Percentiles rank a stretch among this genome's conserved stretches.
phyloP scores from a whole-genome alignment of 106 monocot species.

The Dendrobium huoshanense region DNA sequence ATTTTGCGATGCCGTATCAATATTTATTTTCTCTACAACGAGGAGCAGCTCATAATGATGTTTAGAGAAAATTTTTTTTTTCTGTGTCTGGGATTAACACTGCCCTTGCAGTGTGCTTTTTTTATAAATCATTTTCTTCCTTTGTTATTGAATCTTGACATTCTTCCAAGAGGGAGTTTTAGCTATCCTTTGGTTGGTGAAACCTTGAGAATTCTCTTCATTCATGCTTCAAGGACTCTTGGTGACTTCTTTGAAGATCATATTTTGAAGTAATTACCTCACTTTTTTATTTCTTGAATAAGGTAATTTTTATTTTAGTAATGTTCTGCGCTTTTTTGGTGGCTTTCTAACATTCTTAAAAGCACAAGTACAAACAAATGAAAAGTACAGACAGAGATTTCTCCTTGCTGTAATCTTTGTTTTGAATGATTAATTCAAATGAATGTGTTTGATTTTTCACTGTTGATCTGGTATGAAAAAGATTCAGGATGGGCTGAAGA shows the following conservation, averaged over 20 bases:
- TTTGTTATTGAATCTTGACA: slow-evolving; percentile 25
- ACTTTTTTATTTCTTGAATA: no score
- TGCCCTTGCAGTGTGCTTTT: slow-evolving; percentile 12
- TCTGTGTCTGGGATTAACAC: slow-evolving; percentile 9
- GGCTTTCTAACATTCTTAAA: no score
- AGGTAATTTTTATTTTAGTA: no score
- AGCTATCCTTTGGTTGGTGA: slow-evolving; percentile 84
- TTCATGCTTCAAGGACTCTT: slow-evolving; percentile 49
- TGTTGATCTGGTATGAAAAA: slow-evolving; percentile 58
- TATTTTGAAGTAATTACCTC: slow-evolving; percentile 40
- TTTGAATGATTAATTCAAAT: no score
- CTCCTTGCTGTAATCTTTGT: no score
- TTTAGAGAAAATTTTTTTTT: slow-evolving; percentile 7
- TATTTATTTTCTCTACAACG: no score
- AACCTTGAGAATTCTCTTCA: slow-evolving; percentile 58
- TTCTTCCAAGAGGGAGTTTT: slow-evolving; percentile 58
- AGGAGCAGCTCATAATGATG: slow-evolving; percentile 11
- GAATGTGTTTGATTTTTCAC: no score
- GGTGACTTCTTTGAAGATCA: slow-evolving; percentile 58
- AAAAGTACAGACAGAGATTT: no score
- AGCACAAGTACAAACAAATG: no score
- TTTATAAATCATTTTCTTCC: slow-evolving; percentile 46
- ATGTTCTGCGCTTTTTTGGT: no score
- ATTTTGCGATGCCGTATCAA: no score
- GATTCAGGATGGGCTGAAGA: not conserved